phyloP scores from a whole-genome alignment of 495 filamentous ascomycete species.

The Penicillium coffeae region DNA sequence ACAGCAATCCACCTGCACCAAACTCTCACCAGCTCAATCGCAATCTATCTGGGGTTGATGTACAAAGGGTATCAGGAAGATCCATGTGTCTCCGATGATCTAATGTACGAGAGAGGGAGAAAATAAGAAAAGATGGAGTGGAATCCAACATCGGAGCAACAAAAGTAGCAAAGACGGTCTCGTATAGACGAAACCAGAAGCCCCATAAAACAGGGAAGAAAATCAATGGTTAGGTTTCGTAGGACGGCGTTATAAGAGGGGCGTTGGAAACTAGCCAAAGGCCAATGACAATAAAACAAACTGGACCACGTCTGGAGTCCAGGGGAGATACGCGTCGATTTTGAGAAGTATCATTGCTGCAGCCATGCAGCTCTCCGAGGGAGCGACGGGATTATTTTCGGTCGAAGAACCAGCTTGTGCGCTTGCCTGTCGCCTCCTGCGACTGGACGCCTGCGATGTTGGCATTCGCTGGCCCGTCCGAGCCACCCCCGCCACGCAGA shows the following conservation, averaged over 20 bases:
- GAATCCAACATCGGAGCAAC: neutral
- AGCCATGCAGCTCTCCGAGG: constrained; percentile 4
- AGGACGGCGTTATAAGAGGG: constrained; percentile 18
- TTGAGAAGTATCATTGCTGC: constrained; percentile 16
- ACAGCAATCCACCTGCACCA: constrained; percentile 13
- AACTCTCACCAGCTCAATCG: constrained; percentile 18
- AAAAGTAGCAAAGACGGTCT: neutral
- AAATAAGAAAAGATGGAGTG: constrained; percentile 5
- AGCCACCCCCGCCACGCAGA: constrained; percentile 81
- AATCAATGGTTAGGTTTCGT: constrained; percentile 21
- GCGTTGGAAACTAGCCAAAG: constrained; percentile 12
- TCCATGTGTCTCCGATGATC: constrained; percentile 20
- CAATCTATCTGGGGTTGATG: constrained; percentile 32
- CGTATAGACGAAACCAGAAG: no score
- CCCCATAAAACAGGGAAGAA: neutral
- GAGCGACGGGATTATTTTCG: constrained; percentile 35
- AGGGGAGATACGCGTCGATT: constrained; percentile 16
- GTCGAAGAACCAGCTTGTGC: constrained; percentile 50
- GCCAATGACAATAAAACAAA: constrained; percentile 22
- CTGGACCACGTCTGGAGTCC: constrained; percentile 14
- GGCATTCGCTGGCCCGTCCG: constrained; percentile 30
- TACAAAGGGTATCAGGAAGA: constrained; percentile 31
- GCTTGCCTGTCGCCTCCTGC: constrained; percentile 44
- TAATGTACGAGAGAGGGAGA: constrained; percentile 22
- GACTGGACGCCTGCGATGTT: constrained; percentile 39